phyloP scores from a whole-genome alignment of 2,329 filamentous ascomycete genomes.

The Venturia nashicola region DNA sequence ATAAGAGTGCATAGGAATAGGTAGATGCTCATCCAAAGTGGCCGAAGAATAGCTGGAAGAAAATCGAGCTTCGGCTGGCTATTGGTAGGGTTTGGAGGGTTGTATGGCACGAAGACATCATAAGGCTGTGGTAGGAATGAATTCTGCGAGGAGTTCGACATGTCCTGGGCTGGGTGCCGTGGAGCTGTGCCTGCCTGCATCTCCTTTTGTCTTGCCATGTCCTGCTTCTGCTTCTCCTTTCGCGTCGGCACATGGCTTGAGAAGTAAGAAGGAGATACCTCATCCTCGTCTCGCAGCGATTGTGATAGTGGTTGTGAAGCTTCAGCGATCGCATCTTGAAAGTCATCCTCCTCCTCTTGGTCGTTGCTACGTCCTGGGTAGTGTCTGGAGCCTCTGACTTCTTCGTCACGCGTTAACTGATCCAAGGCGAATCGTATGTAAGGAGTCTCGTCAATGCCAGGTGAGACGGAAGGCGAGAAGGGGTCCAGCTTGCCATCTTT shows the following conservation, averaged over 20 bases:
- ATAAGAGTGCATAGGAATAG: constrained; percentile 55
- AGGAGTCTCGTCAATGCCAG: constrained; percentile 71
- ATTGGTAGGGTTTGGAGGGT: constrained; percentile 16
- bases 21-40: constrained; percentile 48
- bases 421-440: constrained; percentile 87
- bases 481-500: constrained; percentile 10
- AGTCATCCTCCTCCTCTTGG: constrained; percentile 3
- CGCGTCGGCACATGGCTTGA: neutral
- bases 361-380: constrained; percentile 21
- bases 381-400: constrained; percentile 43
- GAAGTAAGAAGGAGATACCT: neutral
- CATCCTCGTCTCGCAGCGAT: neutral
- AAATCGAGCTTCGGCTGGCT: constrained; percentile 43
- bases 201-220: constrained; percentile 10
- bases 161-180: constrained; percentile 2
- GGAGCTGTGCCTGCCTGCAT: constrained; percentile 9
- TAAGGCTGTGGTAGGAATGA: neutral
- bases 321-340: neutral
- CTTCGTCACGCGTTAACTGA: constrained; percentile 65
- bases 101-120: constrained; percentile 20
- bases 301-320: neutral
- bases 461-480: constrained; percentile 42
- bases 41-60: constrained; percentile 58
- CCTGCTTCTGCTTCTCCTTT: constrained; percentile 6
- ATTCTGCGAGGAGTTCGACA: neutral